Percentiles rank a stretch among this genome's conserved stretches.
Evolutionary conservation across 306 rosid species (phyloP).

Genomic region (Dryas drummondii): DNA sequence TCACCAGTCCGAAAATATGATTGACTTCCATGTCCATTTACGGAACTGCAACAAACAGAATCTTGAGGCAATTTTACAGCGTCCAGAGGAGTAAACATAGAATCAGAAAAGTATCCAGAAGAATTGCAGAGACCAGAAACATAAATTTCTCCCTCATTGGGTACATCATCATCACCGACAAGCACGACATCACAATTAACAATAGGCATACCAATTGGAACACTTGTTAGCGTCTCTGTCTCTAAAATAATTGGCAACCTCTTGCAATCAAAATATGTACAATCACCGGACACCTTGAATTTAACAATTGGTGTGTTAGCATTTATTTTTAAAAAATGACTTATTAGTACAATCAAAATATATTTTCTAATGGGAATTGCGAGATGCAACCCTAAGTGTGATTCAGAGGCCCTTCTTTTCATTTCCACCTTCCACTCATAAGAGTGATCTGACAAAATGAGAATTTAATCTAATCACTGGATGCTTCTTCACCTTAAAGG

Average conservation of each 20-base stretch:
- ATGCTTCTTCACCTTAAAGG: neutral
- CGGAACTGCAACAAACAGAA: constrained; percentile 31
- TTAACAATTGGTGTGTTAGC: constrained; percentile 26
- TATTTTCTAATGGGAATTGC: neutral
- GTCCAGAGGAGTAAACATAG: constrained; percentile 36
- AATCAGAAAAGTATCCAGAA: constrained; percentile 58
- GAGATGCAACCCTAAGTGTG: no score
- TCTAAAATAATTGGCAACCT: constrained; percentile 66
- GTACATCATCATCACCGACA: constrained; percentile 45
- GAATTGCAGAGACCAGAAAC: constrained; percentile 78
- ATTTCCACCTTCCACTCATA: no score
- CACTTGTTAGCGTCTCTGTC: constrained; percentile 53
- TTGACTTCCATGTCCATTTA: constrained; percentile 24
- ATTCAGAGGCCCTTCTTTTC: no score
- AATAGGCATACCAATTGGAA: constrained; percentile 90
- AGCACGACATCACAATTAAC: constrained; percentile 68
- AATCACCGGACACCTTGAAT: constrained; percentile 86
- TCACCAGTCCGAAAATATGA: constrained; percentile 75
- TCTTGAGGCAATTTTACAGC: constrained; percentile 42
- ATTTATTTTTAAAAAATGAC: neutral
- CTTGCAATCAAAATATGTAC: constrained; percentile 96
- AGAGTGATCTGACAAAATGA: no score
- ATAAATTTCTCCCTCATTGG: constrained; percentile 69
- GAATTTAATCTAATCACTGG: neutral
- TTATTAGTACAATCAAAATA: neutral